Conservation (phyloP, 2,329 filamentous ascomycete genomes). For the Amauroascus verrucosus region DNA sequence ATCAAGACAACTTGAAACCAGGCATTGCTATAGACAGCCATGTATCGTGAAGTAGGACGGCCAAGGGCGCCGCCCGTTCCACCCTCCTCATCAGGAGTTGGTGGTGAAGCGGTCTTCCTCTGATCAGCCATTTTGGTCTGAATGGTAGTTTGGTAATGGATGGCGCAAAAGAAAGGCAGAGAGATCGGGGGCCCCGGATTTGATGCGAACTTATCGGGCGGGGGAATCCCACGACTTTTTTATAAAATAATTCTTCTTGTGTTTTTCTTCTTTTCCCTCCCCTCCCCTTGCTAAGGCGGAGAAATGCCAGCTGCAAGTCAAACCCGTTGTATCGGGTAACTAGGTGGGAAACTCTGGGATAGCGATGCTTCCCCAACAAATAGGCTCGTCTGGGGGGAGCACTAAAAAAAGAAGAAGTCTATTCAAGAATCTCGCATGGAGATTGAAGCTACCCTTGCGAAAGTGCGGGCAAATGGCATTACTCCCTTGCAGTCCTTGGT, state of each 20-base stretch:
- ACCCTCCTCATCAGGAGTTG: neutral
- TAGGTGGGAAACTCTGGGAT: no score
- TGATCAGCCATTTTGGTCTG: neutral
- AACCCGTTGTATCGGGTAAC: no score
- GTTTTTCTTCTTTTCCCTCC: no score
- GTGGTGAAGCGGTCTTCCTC: neutral
- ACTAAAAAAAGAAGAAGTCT: neutral
- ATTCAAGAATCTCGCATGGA: no score
- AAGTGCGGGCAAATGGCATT: no score
- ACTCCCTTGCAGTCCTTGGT: no score
- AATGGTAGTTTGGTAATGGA: no score
- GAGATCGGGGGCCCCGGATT: neutral
- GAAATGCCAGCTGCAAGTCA: neutral
- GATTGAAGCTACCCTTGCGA: no score
- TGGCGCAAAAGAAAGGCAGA: neutral
- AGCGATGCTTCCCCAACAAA: neutral
- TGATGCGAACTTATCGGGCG: neutral
- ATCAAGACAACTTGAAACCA: slow-evolving; percentile 43
- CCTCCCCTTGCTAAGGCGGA: no score
- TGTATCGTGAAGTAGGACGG: neutral
- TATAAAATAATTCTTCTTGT: no score
- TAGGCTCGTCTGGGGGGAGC: neutral
- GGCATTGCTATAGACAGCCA: slow-evolving; percentile 32
- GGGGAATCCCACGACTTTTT: no score
- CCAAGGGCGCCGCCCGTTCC: neutral